Evolutionary conservation across 257 asterid genomes (phyloP).

Genomic region (Gynochthodes officinalis): DNA sequence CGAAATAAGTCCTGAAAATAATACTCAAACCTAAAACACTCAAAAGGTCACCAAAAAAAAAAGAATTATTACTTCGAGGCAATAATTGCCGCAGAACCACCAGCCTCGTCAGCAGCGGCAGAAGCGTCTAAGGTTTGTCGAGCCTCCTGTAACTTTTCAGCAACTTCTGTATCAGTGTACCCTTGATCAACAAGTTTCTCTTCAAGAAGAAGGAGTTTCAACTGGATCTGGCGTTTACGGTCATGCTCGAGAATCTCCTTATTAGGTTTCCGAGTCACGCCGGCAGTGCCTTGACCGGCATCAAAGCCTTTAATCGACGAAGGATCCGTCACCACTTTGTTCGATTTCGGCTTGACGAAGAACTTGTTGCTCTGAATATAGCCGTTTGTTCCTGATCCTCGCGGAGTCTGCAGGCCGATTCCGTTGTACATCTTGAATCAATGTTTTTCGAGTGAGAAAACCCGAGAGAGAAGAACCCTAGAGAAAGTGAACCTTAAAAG

Average conservation of each 20-base stretch:
- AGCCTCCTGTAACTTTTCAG: conserved; percentile 65
- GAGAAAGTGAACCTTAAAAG: background rate
- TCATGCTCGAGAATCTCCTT: conserved; percentile 86
- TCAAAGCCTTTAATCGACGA: conserved; percentile 52
- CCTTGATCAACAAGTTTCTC: conserved; percentile 75
- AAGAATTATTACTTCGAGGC: conserved; percentile 10
- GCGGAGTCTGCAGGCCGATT: conserved; percentile 79
- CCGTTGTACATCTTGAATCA: conserved; percentile 69
- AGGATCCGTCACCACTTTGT: conserved; percentile 47
- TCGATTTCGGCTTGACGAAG: conserved; percentile 52
- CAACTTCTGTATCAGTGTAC: conserved; percentile 63
- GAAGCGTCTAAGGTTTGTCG: conserved; percentile 51
- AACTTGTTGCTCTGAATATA: conserved; percentile 75
- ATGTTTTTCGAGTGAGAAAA: background rate
- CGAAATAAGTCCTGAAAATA: too few relatives aligned
- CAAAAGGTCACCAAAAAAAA: background rate
- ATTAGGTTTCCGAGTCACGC: conserved; percentile 52
- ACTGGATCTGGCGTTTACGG: conserved; percentile 83
- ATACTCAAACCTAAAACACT: background rate
- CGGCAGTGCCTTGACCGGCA: conserved; percentile 69
- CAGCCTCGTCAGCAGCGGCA: conserved; percentile 48
- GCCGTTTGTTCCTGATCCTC: conserved; percentile 96
- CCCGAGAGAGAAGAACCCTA: background rate
- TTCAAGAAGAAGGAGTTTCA: conserved; percentile 74
- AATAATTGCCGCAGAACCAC: conserved; percentile 25